phyloP scores from a whole-genome alignment of 345 rosid species.

The Bruguiera parviflora region DNA sequence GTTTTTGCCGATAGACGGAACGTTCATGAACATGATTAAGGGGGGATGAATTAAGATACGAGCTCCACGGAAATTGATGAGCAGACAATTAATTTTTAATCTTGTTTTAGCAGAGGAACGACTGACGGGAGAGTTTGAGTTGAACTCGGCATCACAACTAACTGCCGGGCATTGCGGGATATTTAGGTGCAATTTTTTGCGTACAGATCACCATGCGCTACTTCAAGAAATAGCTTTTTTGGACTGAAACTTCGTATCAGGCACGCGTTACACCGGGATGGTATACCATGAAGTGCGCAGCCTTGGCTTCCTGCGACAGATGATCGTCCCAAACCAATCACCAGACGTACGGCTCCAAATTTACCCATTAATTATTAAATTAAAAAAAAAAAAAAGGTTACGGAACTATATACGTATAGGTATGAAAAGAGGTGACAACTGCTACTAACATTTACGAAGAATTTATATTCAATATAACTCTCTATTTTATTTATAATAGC shows the following conservation, averaged over 20 bases:
- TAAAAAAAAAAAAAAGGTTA: no score
- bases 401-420: no score
- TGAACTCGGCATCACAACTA: constrained; percentile 14
- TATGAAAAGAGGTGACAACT: no score
- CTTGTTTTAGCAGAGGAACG: not conserved
- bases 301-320: no score
- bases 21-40: constrained; percentile 23
- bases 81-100: not conserved
- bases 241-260: not conserved
- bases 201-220: not conserved
- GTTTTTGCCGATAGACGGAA: constrained; percentile 16
- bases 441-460: no score
- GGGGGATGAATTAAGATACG: not conserved
- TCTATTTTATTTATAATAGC: no score
- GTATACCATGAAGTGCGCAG: no score
- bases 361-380: no score
- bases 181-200: constrained; percentile 16
- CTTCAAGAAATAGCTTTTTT: constrained; percentile 5
- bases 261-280: not conserved
- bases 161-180: constrained; percentile 17
- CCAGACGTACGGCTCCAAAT: no score
- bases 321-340: no score
- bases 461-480: no score
- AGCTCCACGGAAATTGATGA: not conserved
- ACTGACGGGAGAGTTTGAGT: constrained; percentile 15